These are phyloP conservation scores for Vicia villosa DNA, from an alignment of 306 rosid genomes.

Conservation along the genomic window DNA sequence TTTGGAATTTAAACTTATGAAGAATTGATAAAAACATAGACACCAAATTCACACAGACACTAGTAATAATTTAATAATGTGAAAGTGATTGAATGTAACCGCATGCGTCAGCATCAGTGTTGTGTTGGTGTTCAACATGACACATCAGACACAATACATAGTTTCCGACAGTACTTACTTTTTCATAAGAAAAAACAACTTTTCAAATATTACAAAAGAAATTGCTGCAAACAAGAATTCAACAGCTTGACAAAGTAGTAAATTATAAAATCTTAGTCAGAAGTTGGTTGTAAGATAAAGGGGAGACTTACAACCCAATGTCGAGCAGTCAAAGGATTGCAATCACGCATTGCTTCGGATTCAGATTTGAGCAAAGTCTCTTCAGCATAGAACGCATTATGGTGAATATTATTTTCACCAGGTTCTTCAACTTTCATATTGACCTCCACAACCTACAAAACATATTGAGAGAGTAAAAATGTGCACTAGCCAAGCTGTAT, in stretches of 20 bases:
- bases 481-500: background rate
- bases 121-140: background rate
- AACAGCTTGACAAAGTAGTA: slow-evolving; percentile 21
- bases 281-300: slow-evolving; percentile 12
- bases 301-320: slow-evolving; percentile 84
- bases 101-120: background rate
- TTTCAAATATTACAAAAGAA: background rate
- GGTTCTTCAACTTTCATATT: slow-evolving; percentile 79
- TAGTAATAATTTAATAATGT: background rate
- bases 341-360: slow-evolving; percentile 81
- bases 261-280: slow-evolving; percentile 6
- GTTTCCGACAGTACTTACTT: background rate
- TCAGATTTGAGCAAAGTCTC: slow-evolving; percentile 80
- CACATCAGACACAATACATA: background rate
- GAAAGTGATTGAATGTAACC: background rate
- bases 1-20: background rate
- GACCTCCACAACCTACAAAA: slow-evolving; percentile 80
- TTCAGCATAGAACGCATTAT: slow-evolving; percentile 86
- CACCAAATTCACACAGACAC: background rate
- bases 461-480: slow-evolving; percentile 17
- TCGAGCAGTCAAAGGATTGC: slow-evolving; percentile 78
- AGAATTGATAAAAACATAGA: background rate
- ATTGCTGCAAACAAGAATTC: slow-evolving; percentile 4
- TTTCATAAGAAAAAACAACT: background rate
- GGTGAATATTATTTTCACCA: slow-evolving; percentile 84